A percentile compares a stretch with the other conserved stretches of the same genome.
Conservation (phyloP, 225 moss, liverwort and hornwort species). For the Asterella californica region DNA sequence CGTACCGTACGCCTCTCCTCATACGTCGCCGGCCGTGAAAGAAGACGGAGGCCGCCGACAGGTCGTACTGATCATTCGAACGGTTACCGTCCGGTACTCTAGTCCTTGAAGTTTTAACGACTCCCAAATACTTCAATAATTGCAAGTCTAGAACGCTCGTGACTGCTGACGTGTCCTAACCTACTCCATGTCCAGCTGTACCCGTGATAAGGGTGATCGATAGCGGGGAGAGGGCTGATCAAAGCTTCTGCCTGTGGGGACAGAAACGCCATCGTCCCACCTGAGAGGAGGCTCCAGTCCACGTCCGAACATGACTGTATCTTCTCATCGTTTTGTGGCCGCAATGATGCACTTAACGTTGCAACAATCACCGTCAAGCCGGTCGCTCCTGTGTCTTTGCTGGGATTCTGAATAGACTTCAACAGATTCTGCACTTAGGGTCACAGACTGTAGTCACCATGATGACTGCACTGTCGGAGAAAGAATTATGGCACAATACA, state of each 20-base stretch:
- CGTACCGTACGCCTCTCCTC: no score
- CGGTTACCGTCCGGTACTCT: not conserved
- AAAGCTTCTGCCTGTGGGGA: not conserved
- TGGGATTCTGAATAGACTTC: not conserved
- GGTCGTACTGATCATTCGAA: not conserved
- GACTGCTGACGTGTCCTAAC: conserved; percentile 3
- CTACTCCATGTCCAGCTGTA: conserved; percentile 6
- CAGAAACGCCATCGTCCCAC: no score
- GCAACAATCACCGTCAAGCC: not conserved
- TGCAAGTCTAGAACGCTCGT: not conserved
- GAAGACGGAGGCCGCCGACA: not conserved
- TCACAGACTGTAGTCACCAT: no score
- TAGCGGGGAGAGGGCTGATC: not conserved
- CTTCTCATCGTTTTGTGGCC: not conserved
- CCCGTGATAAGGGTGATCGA: not conserved
- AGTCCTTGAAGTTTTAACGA: not conserved
- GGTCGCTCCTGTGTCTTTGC: not conserved
- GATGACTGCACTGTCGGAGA: no score
- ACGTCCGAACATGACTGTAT: no score
- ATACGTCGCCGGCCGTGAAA: no score
- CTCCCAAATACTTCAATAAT: not conserved
- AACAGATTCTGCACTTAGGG: no score
- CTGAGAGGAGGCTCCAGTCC: no score
- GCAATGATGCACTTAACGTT: not conserved
- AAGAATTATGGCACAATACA: no score